These are phyloP conservation scores for Xylaria sp. DNA, from an alignment of 2,329 filamentous ascomycete species.

Conservation along the genomic window DNA sequence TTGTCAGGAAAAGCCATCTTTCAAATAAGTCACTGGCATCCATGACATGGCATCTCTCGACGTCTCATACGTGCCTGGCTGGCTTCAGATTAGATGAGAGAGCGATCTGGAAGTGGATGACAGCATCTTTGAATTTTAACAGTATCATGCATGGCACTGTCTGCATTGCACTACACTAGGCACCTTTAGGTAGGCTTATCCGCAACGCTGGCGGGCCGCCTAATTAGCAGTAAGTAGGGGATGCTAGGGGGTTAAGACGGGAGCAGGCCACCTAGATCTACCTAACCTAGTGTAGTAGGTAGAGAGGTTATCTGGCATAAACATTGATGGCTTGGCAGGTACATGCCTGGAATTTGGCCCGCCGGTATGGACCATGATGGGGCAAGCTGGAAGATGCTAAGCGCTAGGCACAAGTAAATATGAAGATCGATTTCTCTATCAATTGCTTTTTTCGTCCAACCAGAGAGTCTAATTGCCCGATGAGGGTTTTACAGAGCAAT, in stretches of 20 bases:
- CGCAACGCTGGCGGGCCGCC: too few species aligned
- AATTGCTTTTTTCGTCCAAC: slow-evolving; percentile 13
- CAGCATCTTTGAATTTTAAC: slow-evolving; percentile 14
- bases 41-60: slow-evolving; percentile 39
- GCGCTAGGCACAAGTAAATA: background rate
- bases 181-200: background rate
- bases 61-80: slow-evolving; percentile 11
- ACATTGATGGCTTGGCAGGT: background rate
- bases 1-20: slow-evolving; percentile 56
- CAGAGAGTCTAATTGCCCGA: background rate
- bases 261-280: background rate
- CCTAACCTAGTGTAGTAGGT: too few species aligned
- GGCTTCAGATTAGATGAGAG: background rate
- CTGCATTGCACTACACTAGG: background rate
- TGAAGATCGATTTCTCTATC: slow-evolving; percentile 17
- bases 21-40: slow-evolving; percentile 37
- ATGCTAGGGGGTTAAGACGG: background rate
- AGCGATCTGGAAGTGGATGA: background rate
- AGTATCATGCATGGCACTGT: background rate
- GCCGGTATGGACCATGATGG: slow-evolving; percentile 15
- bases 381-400: slow-evolving; percentile 19
- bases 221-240: background rate
- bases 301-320: too few species aligned
- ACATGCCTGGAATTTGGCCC: slow-evolving; percentile 14
- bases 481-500: background rate